Percentiles rank a stretch among this genome's conserved stretches.
phyloP scores from a whole-genome alignment of 1,284 basidiomycete species.

The Neonothopanus nambi region DNA sequence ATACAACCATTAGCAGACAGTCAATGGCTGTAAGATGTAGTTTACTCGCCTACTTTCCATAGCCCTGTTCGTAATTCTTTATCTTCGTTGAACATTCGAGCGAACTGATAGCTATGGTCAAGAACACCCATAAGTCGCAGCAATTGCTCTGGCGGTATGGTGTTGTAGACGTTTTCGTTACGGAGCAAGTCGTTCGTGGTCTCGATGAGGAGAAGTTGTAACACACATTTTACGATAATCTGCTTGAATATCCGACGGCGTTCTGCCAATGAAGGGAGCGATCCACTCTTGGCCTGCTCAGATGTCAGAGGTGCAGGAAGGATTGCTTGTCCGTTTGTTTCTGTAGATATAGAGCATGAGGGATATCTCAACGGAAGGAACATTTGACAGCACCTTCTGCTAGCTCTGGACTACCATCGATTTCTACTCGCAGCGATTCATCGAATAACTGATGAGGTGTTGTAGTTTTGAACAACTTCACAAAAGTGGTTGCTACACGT shows the following conservation, averaged over 20 bases:
- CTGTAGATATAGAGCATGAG: slow-evolving; percentile 35
- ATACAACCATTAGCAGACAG: not conserved
- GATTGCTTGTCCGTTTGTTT: slow-evolving; percentile 67
- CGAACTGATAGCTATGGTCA: slow-evolving; percentile 97
- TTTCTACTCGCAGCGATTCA: slow-evolving; percentile 79
- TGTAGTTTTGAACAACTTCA: slow-evolving; percentile 95
- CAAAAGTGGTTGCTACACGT: slow-evolving; percentile 89
- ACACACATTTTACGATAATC: slow-evolving; percentile 99
- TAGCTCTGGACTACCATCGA: slow-evolving; percentile 62
- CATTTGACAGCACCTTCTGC: slow-evolving; percentile 38
- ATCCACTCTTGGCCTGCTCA: slow-evolving; percentile 49
- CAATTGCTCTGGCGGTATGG: slow-evolving; percentile 93
- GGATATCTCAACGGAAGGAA: slow-evolving; percentile 9
- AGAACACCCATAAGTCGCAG: slow-evolving; percentile 92
- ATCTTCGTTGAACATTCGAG: slow-evolving; percentile 96
- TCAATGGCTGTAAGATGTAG: not conserved
- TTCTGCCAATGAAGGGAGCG: slow-evolving; percentile 60
- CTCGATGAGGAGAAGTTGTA: slow-evolving; percentile 96
- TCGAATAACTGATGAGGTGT: slow-evolving; percentile 98
- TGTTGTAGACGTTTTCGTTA: slow-evolving; percentile 89
- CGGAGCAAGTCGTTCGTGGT: slow-evolving; percentile 95
- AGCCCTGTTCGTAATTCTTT: slow-evolving; percentile 95
- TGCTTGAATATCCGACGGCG: slow-evolving; percentile 95
- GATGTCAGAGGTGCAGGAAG: slow-evolving; percentile 81
- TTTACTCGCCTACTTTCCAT: slow-evolving; percentile 95